Evolutionary conservation across 2,329 filamentous ascomycete genomes (phyloP), one percentile per base, ranked within the genome.

Genomic region (Botryotinia convoluta): DNA sequence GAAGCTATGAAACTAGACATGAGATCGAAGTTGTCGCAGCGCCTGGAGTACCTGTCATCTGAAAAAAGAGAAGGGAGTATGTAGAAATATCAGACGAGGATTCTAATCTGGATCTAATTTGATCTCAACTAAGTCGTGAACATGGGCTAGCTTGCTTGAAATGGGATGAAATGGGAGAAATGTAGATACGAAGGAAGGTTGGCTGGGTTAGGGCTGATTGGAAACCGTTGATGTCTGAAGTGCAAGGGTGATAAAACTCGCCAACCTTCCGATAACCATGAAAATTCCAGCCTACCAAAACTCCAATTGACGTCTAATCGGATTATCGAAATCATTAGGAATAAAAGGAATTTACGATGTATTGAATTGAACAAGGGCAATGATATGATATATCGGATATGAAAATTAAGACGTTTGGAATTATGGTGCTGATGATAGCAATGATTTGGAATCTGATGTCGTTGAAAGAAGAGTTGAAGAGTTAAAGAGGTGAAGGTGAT

Each of bases 1-100:
- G 72, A 59, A 61, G 64, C 60, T 62, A 54, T 80, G 79, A 80
- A 80, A 80, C 79, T 77, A 73, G 77, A 78, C 60, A 69, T 79
- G 77, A 79, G 76, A 76, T 76, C 60, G 37, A 57, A 77, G 73
- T 35, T 77, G 78, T 79, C 77, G 77, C 78, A 79, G 74, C 72
- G 72, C 29, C 39, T 57, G 64, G 57, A 60, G 48, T 63, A 74
- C 37, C 71, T 76, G 75, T 74, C 76, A 76, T 77, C 77, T 76
- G 75, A 79, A 77, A 74, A 74, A 5, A 72, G 76, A 44, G 68
- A 73, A 74, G 75, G 74, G 74, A 73, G 45, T 29, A 18, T 57
- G 32, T 20, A n/a, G 18, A 60, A 16, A 63, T 69, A 75, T 76
- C 75, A 73, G 74, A 75, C 67, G 61, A 73, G 63, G 35, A 69